Percentiles rank a stretch among this genome's conserved stretches.
These are phyloP conservation scores for Lunularia cruciata DNA, from an alignment of 225 moss, liverwort and hornwort species.

Conservation along the genomic window DNA sequence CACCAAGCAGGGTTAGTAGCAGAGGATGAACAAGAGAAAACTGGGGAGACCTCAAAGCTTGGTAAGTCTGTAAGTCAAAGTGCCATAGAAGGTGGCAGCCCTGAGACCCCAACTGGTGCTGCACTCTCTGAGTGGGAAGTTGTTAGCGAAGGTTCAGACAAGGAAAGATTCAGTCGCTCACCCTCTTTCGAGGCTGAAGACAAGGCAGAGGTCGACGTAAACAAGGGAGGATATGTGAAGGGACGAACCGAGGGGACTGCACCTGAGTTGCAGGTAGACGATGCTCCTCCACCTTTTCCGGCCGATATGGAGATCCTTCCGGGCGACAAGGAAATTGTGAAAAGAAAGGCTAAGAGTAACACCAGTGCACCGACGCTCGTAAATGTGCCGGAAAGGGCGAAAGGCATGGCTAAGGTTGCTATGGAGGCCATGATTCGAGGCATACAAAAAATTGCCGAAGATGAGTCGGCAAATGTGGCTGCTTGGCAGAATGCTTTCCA, in stretches of 20 bases:
- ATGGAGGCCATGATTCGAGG: constrained; percentile 99
- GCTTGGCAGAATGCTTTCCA: constrained; percentile 97
- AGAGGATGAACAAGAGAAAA: neutral
- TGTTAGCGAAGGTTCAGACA: constrained; percentile 63
- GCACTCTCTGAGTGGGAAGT: constrained; percentile 76
- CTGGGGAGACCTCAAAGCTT: neutral
- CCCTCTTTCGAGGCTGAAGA: constrained; percentile 27
- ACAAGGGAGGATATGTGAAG: neutral
- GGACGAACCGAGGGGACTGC: neutral
- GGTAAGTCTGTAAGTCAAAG: neutral
- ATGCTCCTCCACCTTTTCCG: constrained; percentile 25
- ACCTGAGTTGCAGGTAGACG: constrained; percentile 27
- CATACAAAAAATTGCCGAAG: constrained; percentile 63
- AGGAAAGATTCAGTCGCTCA: constrained; percentile 59
- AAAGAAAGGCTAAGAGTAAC: constrained; percentile 7
- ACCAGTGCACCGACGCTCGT: constrained; percentile 31
- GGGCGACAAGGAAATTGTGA: neutral
- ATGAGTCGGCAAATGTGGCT: constrained; percentile 73
- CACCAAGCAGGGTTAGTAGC: neutral
- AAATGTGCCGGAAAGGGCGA: constrained; percentile 54
- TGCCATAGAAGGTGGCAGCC: constrained; percentile 28
- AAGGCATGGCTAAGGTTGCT: constrained; percentile 64
- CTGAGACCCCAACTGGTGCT: constrained; percentile 34
- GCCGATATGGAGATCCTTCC: constrained; percentile 13
- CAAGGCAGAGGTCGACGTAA: neutral